Conservation (phyloP, 163 green algal genomes). For the Chlorella variabilis region DNA sequence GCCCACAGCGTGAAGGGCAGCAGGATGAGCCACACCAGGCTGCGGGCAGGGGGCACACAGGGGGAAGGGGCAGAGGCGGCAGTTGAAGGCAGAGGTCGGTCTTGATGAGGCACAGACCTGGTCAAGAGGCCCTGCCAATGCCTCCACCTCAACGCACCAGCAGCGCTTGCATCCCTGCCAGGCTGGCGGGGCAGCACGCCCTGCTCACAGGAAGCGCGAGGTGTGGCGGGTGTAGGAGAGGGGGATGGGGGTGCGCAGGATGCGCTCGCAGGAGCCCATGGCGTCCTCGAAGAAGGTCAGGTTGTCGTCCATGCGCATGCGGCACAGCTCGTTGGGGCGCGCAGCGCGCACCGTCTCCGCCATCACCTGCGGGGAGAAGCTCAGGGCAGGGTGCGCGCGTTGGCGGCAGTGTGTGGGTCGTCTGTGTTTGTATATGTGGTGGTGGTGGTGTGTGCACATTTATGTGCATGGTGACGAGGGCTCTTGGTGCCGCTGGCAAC, state of each 20-base stretch:
- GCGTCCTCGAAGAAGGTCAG: conserved; percentile 82
- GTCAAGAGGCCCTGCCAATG: no score
- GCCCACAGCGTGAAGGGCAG: conserved; percentile 76
- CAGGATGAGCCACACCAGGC: conserved; percentile 65
- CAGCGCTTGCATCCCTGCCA: no score
- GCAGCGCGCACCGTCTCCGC: conserved; percentile 31
- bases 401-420: background rate
- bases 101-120: no score
- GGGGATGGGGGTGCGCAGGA: conserved; percentile 68
- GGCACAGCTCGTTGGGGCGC: conserved; percentile 17
- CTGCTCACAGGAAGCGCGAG: conserved; percentile 51
- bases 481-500: no score
- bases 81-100: no score
- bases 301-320: conserved; percentile 71
- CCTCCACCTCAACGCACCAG: no score
- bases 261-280: conserved; percentile 75
- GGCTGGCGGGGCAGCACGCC: background rate
- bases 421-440: no score
- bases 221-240: conserved; percentile 52
- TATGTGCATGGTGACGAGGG: no score
- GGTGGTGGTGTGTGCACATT: no score
- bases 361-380: conserved; percentile 42
- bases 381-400: no score
- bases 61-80: background rate
- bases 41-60: background rate